These are phyloP conservation scores for Physcomitrium patens DNA, from an alignment of 225 moss, liverwort and hornwort genomes.

Conservation along the genomic window DNA sequence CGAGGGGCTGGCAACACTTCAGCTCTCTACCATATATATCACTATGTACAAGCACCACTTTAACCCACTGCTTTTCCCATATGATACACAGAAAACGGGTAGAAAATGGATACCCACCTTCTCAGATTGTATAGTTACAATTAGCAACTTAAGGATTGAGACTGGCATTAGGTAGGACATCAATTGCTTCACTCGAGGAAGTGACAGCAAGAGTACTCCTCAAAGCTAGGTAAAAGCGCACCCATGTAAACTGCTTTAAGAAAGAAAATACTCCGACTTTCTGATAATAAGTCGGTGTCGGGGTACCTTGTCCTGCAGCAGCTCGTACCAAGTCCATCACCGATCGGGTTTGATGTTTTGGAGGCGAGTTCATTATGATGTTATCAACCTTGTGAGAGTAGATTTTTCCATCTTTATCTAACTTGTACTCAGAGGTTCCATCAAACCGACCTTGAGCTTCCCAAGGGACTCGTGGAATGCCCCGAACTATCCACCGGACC, in stretches of 20 bases:
- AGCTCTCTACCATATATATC: constrained; percentile 29
- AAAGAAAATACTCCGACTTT: constrained; percentile 44
- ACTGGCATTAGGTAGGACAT: constrained; percentile 54
- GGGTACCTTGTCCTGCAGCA: constrained; percentile 74
- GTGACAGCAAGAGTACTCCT: constrained; percentile 78
- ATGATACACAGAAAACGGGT: constrained; percentile 42
- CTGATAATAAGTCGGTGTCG: constrained; percentile 87
- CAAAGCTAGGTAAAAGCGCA: constrained; percentile 92
- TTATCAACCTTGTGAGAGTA: constrained; percentile 97
- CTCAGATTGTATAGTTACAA: constrained; percentile 17
- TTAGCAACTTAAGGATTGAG: constrained; percentile 53
- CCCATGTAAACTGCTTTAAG: constrained; percentile 90
- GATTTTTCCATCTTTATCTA: constrained; percentile 94
- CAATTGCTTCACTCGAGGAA: constrained; percentile 47
- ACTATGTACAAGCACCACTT: constrained; percentile 29
- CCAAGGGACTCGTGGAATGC: constrained; percentile 96
- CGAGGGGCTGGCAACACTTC: constrained; percentile 30
- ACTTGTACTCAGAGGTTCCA: constrained; percentile 92
- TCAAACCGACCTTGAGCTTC: constrained; percentile 97
- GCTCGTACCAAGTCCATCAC: constrained; percentile 84
- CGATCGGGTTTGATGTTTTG: constrained; percentile 66
- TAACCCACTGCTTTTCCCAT: constrained; percentile 43
- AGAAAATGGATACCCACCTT: constrained; percentile 14
- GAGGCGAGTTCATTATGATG: constrained; percentile 80
- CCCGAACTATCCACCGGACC: constrained; percentile 95